A percentile compares a stretch with the other conserved stretches of the same genome.
Evolutionary conservation across 2,329 filamentous ascomycete species (phyloP).

Genomic region (Biscogniauxia sp.): DNA sequence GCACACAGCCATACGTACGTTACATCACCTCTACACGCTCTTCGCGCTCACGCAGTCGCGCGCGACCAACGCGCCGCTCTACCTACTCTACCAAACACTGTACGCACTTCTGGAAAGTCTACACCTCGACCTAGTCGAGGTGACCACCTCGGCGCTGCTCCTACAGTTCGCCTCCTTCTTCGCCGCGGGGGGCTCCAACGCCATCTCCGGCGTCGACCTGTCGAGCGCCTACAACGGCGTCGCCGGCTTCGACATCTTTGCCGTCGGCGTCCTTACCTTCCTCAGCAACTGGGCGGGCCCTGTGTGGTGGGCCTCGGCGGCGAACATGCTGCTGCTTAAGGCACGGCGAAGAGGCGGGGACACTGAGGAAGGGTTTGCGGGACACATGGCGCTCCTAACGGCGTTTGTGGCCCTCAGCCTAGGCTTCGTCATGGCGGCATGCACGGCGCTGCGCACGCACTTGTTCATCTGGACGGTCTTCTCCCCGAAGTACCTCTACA

Average conservation of each 20-base stretch:
- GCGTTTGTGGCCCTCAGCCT: conserved; percentile 65
- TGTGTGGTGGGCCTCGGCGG: conserved; percentile 78
- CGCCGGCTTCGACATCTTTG: conserved; percentile 71
- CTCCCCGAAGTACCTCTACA: conserved; percentile 93
- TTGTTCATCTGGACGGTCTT: conserved; percentile 99
- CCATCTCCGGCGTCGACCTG: conserved; percentile 92
- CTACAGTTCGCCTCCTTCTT: conserved; percentile 85
- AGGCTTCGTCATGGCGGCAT: conserved; percentile 81
- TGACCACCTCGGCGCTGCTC: conserved; percentile 70
- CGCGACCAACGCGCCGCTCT: conserved; percentile 79
- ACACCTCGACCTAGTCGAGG: conserved; percentile 52
- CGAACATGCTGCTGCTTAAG: conserved; percentile 56
- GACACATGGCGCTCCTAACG: conserved; percentile 65
- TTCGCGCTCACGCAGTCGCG: conserved; percentile 86
- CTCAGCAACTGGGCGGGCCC: conserved; percentile 88
- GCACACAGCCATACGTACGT: conserved; percentile 36
- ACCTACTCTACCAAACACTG: conserved; percentile 68
- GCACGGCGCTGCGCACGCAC: conserved; percentile 79
- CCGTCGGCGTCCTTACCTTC: conserved; percentile 82
- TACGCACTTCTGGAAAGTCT: conserved; percentile 48
- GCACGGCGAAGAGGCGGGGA: conserved; percentile 22
- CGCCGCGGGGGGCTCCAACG: conserved; percentile 84
- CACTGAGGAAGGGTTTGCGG: conserved; percentile 28
- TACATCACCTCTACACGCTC: conserved; percentile 72
- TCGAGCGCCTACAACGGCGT: conserved; percentile 95